A percentile compares a stretch with the other conserved stretches of the same genome.
phyloP scores from a whole-genome alignment of 108 stramenopile species.

The Discostella pseudostelligera region DNA sequence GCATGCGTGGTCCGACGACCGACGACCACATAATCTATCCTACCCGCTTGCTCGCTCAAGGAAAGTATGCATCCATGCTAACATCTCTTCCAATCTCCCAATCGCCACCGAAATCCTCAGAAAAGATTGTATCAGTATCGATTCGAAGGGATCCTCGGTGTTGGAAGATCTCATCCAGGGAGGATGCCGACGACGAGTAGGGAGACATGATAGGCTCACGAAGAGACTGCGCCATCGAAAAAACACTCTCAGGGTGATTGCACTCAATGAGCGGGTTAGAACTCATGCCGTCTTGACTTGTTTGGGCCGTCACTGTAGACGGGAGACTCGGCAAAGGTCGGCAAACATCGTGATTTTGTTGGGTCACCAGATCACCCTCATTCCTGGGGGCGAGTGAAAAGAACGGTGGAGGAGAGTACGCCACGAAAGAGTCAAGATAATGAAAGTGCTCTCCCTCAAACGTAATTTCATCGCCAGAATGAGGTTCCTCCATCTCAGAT shows the following conservation, averaged over 20 bases:
- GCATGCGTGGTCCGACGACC: too few species aligned
- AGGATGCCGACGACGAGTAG: constrained; percentile 22
- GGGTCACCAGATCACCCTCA: neutral
- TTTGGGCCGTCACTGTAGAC: neutral
- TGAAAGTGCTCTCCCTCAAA: constrained; percentile 67
- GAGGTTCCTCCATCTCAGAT: constrained; percentile 3
- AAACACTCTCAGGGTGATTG: constrained; percentile 11
- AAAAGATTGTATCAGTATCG: constrained; percentile 19
- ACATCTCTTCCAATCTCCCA: constrained; percentile 9
- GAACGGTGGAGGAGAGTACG: neutral
- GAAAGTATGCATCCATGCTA: neutral
- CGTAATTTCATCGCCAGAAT: constrained; percentile 52
- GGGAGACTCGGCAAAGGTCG: neutral
- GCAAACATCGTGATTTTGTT: neutral
- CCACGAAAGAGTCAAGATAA: constrained; percentile 51
- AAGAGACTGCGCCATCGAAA: constrained; percentile 14
- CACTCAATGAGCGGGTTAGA: neutral
- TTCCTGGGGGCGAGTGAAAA: constrained; percentile 9
- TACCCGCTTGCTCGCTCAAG: too few species aligned
- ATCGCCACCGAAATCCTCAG: constrained; percentile 1
- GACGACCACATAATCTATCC: too few species aligned
- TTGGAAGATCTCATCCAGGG: constrained; percentile 13
- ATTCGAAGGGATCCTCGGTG: constrained; percentile 3
- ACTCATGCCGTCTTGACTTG: neutral
- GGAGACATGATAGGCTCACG: constrained; percentile 25